Evolutionary conservation across 495 filamentous ascomycete genomes (phyloP), one percentile per base, ranked within the genome.

Genomic region (Podospora bellae-mahoneyi): DNA sequence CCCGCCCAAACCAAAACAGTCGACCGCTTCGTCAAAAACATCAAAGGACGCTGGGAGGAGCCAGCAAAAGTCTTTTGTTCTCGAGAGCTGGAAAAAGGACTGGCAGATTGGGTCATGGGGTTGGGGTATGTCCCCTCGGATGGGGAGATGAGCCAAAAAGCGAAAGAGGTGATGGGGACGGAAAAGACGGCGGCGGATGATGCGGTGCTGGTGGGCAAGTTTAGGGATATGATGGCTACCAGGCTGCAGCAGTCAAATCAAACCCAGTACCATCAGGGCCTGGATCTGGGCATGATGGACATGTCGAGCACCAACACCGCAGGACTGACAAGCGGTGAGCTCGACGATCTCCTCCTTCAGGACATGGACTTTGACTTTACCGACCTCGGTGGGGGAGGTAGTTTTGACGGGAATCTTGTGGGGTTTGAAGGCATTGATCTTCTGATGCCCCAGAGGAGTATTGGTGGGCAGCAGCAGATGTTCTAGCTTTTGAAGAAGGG

Each of bases 31-130:
- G 71, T 83, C 4, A 65, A 68, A 44, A 73, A 62, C 0, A 71
- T 84, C 62, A 68, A 75, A 1, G 70, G 67, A 16, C 74, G 79
- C 5, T 79, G 77, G 61, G 72, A 78, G 32, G 75, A 77, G 53
- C 81, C 82, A 0, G 79, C 79, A 2, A 68, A 68, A 9, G 78
- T 86, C 0, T 86, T 86, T 67, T 85, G 84, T 71, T 84, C 83
- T 54, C 74, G 84, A 5, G 84, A 85, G 68, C 76, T 86, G 6
- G 84, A 86, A 73, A 71, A 55, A 28, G 82, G 78, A 16, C 69
- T 86, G 26, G 75, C 69, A 5, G 77, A 78, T 55, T 84, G 80
- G 68, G 81, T 83, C 2, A 64, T 60, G 16, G 72, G 72, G 0
- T 55, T 60, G 0, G 67, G 58, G 15, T 60, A 13, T 23, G 81